These are phyloP conservation scores for Conticribra weissflogii DNA, from an alignment of 108 stramenopile genomes.

Conservation along the genomic window DNA sequence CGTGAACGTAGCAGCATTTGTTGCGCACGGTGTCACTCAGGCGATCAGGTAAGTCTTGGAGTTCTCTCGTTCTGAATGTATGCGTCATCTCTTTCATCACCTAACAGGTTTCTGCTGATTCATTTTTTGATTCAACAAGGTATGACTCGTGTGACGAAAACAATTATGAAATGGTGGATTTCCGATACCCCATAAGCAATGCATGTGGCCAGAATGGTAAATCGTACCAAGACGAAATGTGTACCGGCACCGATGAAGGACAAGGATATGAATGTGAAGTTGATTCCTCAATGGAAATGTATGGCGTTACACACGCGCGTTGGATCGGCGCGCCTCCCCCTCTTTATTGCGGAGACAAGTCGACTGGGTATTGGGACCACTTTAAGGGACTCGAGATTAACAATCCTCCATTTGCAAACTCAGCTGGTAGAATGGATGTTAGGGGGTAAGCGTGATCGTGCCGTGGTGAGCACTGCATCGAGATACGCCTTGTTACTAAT, in stretches of 20 bases:
- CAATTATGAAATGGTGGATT: constrained; percentile 29
- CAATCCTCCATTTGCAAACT: constrained; percentile 36
- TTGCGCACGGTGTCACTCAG: constrained; percentile 44
- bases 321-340: constrained; percentile 55
- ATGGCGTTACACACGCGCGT: constrained; percentile 46
- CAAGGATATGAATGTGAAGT: constrained; percentile 45
- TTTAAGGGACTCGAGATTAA: constrained; percentile 36
- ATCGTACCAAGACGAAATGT: constrained; percentile 42
- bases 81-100: too few relatives aligned
- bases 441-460: constrained; percentile 42
- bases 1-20: constrained; percentile 40
- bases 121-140: neutral
- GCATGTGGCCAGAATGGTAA: constrained; percentile 47
- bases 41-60: constrained; percentile 31
- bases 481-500: neutral
- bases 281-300: constrained; percentile 48
- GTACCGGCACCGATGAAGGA: constrained; percentile 33
- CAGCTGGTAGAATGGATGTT: constrained; percentile 40
- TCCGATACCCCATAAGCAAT: constrained; percentile 48
- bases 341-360: constrained; percentile 39
- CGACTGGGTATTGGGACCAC: constrained; percentile 57
- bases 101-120: neutral
- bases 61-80: neutral
- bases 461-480: constrained; percentile 12
- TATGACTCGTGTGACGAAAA: constrained; percentile 20